These are phyloP conservation scores for Phtheirospermum japonicum DNA, from an alignment of 257 asterid species.

Conservation along the genomic window DNA sequence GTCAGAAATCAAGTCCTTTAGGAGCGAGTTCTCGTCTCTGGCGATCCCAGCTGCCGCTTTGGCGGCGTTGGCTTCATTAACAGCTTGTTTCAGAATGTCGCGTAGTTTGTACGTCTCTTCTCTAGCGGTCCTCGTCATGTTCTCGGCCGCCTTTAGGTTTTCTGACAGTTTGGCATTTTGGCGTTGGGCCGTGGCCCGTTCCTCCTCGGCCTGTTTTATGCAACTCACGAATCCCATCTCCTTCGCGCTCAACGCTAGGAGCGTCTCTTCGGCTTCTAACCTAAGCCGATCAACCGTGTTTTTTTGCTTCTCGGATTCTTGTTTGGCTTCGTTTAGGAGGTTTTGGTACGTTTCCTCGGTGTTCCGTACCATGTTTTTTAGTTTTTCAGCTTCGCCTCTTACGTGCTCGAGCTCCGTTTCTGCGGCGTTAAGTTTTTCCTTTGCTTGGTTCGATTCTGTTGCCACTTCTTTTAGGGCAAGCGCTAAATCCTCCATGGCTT, in stretches of 20 bases:
- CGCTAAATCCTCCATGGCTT: conserved; percentile 89
- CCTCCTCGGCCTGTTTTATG: conserved; percentile 70
- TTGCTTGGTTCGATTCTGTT: conserved; percentile 50
- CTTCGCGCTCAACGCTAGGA: conserved; percentile 82
- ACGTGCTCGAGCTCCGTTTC: conserved; percentile 42
- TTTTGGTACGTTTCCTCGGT: conserved; percentile 42
- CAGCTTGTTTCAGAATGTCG: conserved; percentile 73
- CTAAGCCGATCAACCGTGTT: conserved; percentile 62
- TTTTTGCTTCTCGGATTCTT: conserved; percentile 48
- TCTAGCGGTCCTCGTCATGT: conserved; percentile 41
- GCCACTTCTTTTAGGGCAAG: conserved; percentile 71
- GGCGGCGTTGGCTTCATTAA: conserved; percentile 75
- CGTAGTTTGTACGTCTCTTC: conserved; percentile 61
- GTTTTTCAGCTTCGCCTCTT: conserved; percentile 39
- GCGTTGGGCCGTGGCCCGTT: conserved; percentile 47
- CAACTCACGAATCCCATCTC: conserved; percentile 79
- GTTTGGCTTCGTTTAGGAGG: conserved; percentile 46
- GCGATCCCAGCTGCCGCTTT: conserved; percentile 78
- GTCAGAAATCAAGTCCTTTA: conserved; percentile 57
- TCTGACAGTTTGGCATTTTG: conserved; percentile 43
- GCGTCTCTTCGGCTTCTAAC: conserved; percentile 80
- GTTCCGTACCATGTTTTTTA: conserved; percentile 40
- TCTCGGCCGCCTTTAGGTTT: conserved; percentile 49
- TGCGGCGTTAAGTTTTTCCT: conserved; percentile 38
- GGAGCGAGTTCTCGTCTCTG: conserved; percentile 58